phyloP scores from a whole-genome alignment of 2,329 filamentous ascomycete genomes.

The Colletotrichum aenigma region DNA sequence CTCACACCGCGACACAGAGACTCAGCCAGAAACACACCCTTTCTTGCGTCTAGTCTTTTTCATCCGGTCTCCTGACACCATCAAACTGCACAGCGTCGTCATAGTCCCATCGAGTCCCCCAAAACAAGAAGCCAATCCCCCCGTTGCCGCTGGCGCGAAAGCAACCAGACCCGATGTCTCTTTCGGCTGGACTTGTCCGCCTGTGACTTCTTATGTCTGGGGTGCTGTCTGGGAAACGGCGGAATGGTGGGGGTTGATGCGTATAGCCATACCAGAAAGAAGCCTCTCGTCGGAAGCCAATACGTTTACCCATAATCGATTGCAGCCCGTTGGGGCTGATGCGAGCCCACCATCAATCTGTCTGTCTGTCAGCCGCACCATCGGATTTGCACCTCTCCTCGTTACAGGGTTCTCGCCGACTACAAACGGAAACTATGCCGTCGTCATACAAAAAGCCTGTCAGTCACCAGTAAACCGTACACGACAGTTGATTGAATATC shows the following conservation, averaged over 20 bases:
- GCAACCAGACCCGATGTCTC: not conserved
- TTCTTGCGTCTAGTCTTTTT: not conserved
- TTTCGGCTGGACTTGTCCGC: not conserved
- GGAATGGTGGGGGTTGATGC: not conserved
- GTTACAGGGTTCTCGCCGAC: not conserved
- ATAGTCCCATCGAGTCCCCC: not conserved
- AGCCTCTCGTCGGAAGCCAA: not conserved
- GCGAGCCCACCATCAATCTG: not conserved
- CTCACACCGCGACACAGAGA: not conserved
- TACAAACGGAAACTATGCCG: not conserved
- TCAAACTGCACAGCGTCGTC: not conserved
- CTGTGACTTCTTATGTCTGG: not conserved
- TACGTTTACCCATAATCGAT: not conserved
- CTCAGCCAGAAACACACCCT: not conserved
- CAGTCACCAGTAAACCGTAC: not conserved
- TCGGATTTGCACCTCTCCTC: not conserved
- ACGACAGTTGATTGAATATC: not conserved
- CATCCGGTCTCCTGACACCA: conserved; percentile 4
- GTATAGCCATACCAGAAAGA: not conserved
- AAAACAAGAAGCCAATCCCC: not conserved
- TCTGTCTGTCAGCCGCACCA: not conserved
- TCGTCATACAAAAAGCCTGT: not conserved
- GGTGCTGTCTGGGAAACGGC: not conserved
- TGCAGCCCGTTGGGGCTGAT: not conserved
- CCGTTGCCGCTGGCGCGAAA: not conserved